Percentiles rank a stretch among this genome's conserved stretches.
These are phyloP conservation scores for Naganishia onofrii DNA, from an alignment of 768 basidiomycete genomes.

Conservation along the genomic window DNA sequence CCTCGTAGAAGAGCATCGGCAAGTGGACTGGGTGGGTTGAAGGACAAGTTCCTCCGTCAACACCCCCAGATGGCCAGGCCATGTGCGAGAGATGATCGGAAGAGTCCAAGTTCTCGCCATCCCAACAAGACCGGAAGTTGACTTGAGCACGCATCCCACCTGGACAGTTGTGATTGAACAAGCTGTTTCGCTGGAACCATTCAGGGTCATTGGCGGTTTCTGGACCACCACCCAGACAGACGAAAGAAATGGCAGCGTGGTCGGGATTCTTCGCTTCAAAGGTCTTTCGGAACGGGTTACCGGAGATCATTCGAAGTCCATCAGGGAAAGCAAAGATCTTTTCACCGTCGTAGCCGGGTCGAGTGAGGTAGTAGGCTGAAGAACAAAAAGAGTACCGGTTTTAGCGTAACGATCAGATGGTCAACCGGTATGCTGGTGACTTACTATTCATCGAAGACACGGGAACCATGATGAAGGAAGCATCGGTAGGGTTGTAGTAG, in stretches of 20 bases:
- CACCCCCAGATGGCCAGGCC: slow-evolving; percentile 50
- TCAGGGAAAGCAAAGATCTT: slow-evolving; percentile 51
- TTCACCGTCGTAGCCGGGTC: slow-evolving; percentile 46
- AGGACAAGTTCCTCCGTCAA: slow-evolving; percentile 49
- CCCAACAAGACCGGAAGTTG: slow-evolving; percentile 53
- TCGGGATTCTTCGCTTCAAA: slow-evolving; percentile 44
- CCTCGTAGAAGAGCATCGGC: slow-evolving; percentile 51
- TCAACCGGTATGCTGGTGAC: too few relatives aligned
- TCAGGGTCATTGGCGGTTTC: slow-evolving; percentile 32
- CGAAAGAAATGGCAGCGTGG: slow-evolving; percentile 49
- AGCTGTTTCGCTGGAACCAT: slow-evolving; percentile 49
- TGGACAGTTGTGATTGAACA: slow-evolving; percentile 53
- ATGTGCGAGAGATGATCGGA: slow-evolving; percentile 52
- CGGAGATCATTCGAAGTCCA: slow-evolving; percentile 53
- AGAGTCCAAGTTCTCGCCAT: slow-evolving; percentile 52
- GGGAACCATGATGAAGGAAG: slow-evolving; percentile 45
- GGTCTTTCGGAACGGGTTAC: slow-evolving; percentile 48
- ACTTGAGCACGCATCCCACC: slow-evolving; percentile 52
- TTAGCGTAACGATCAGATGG: too few relatives aligned
- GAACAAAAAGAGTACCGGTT: too few relatives aligned
- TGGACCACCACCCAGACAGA: slow-evolving; percentile 46
- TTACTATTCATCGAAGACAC: slow-evolving; percentile 48
- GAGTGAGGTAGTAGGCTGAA: slow-evolving; percentile 50
- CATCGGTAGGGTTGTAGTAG: slow-evolving; percentile 48
- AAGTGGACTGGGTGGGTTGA: slow-evolving; percentile 44